A percentile compares a stretch with the other conserved stretches of the same genome.
These are phyloP conservation scores for Hortiboletus flavorubellus DNA, from an alignment of 768 basidiomycete genomes.

Conservation along the genomic window DNA sequence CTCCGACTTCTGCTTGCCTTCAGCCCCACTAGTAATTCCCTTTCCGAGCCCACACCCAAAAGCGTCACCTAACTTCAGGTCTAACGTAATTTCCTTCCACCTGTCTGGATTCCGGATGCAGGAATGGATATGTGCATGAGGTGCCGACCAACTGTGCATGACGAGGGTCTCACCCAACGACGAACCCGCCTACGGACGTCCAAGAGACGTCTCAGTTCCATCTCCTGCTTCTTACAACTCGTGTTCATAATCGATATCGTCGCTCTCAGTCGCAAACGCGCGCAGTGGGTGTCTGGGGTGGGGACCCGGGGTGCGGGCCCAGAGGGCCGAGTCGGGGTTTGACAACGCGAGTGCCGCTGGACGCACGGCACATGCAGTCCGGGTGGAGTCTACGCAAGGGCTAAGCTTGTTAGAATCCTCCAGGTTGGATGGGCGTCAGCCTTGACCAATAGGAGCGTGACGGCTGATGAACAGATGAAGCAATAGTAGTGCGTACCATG, in stretches of 20 bases:
- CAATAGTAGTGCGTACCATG: conserved; percentile 43
- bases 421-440: neutral
- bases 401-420: conserved; percentile 27
- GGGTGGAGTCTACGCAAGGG: conserved; percentile 68
- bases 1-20: conserved; percentile 13
- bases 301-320: conserved; percentile 70
- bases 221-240: conserved; percentile 39
- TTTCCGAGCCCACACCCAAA: conserved; percentile 28
- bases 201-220: conserved; percentile 35
- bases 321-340: conserved; percentile 77
- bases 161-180: conserved; percentile 2
- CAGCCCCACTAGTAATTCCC: conserved; percentile 37
- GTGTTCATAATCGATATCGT: conserved; percentile 35
- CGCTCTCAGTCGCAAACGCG: conserved; percentile 55
- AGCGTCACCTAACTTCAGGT: conserved; percentile 23
- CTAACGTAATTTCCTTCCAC: conserved; percentile 13
- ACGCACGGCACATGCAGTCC: conserved; percentile 66
- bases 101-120: too few species aligned
- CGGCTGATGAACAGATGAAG: neutral
- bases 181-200: neutral
- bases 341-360: conserved; percentile 67
- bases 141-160: conserved; percentile 22
- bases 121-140: too few species aligned
- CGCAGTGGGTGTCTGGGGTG: conserved; percentile 72
- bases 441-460: conserved; percentile 2